A percentile compares a stretch with the other conserved stretches of the same genome.
phyloP scores from a whole-genome alignment of 2,329 filamentous ascomycete species.

The Diaporthe citrichinensis region DNA sequence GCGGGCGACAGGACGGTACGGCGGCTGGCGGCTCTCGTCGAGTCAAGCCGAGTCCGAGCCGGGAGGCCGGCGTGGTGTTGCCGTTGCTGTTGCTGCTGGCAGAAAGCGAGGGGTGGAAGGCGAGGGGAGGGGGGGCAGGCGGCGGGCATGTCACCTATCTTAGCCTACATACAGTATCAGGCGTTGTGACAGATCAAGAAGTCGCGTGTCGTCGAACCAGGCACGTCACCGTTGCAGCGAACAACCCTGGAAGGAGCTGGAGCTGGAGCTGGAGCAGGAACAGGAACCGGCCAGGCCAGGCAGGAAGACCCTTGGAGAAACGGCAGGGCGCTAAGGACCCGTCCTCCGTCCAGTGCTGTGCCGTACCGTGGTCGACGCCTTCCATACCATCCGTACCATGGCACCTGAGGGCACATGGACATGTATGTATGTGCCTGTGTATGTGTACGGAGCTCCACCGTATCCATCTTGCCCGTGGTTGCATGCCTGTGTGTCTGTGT shows the following conservation, averaged over 20 bases:
- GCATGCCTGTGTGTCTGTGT: conserved; percentile 12
- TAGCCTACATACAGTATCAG: not conserved
- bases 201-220: conserved; percentile 3
- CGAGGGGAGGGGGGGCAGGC: not conserved
- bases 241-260: not conserved
- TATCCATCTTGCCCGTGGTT: not conserved
- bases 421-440: not conserved
- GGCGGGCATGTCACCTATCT: conserved; percentile 10
- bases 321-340: not conserved
- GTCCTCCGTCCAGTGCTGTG: not conserved
- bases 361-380: not conserved
- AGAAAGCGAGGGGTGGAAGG: not conserved
- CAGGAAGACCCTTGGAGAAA: conserved; percentile 19
- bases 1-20: not conserved
- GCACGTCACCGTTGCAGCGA: conserved; percentile 13
- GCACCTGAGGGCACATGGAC: not conserved
- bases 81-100: not conserved
- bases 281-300: conserved; percentile 1
- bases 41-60: not conserved
- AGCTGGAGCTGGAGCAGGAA: not conserved
- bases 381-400: not conserved
- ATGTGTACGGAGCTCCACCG: not conserved
- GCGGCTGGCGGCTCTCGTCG: not conserved
- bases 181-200: conserved; percentile 28
- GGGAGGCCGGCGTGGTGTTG: not conserved